Conservation (phyloP, 1,284 basidiomycete species). For the Agaricales sp. region DNA sequence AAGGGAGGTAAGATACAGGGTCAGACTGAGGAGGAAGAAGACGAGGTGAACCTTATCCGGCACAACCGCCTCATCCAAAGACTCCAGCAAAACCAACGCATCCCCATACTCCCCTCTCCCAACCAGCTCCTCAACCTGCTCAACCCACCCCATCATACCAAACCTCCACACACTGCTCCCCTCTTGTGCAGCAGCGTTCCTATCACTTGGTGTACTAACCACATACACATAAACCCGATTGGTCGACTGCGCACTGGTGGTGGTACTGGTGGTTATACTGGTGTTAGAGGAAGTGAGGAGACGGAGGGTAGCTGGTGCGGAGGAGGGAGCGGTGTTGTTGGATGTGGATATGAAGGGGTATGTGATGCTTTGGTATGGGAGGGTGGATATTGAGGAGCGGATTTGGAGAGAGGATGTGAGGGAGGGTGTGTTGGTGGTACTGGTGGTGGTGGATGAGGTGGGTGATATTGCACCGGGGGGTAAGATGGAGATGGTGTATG, state of each 20-base stretch:
- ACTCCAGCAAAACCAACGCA: slow-evolving; percentile 74
- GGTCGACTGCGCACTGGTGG: too few relatives aligned
- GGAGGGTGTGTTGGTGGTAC: background rate
- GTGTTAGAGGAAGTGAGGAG: slow-evolving; percentile 43
- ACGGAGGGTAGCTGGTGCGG: slow-evolving; percentile 41
- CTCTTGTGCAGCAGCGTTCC: slow-evolving; percentile 44
- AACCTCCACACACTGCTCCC: slow-evolving; percentile 78
- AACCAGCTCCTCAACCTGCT: slow-evolving; percentile 83
- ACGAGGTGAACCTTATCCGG: slow-evolving; percentile 50
- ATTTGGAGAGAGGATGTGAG: slow-evolving; percentile 30
- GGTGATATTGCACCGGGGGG: slow-evolving; percentile 40
- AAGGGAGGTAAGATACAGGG: too few relatives aligned
- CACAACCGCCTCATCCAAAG: slow-evolving; percentile 49
- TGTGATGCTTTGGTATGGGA: slow-evolving; percentile 51
- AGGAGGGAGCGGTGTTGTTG: slow-evolving; percentile 16
- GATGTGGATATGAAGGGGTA: slow-evolving; percentile 44
- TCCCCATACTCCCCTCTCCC: slow-evolving; percentile 64
- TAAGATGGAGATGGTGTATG: slow-evolving; percentile 77
- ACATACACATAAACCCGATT: slow-evolving; percentile 44
- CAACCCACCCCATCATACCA: slow-evolving; percentile 61
- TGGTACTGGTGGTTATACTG: slow-evolving; percentile 46
- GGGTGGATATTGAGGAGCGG: slow-evolving; percentile 67
- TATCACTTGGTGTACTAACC: slow-evolving; percentile 67
- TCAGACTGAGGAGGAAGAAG: slow-evolving; percentile 4
- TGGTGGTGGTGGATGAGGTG: background rate